Conservation (phyloP, 441 rosid genomes). For the Syzygium malaccense region DNA sequence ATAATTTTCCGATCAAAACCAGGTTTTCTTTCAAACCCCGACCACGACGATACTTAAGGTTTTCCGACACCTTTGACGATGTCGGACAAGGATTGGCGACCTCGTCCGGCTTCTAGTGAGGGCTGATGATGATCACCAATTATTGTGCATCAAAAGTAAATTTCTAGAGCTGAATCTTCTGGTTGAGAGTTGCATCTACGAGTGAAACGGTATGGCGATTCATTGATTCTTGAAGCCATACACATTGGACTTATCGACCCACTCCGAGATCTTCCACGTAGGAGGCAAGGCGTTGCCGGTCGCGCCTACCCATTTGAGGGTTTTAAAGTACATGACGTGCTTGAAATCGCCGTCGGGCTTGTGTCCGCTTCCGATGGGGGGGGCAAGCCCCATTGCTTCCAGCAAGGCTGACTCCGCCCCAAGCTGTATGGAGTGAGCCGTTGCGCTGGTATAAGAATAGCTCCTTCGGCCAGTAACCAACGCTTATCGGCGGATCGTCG, state of each 20-base stretch:
- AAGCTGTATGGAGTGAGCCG: not conserved
- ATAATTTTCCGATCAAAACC: not conserved
- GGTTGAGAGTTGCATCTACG: not conserved
- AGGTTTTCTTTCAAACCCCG: not conserved
- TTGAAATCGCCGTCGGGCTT: not conserved
- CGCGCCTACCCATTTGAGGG: not conserved
- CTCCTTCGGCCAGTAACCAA: slow-evolving; percentile 3
- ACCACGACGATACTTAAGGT: not conserved
- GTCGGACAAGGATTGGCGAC: not conserved
- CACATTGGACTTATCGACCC: not conserved
- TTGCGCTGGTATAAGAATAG: not conserved
- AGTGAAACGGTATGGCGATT: not conserved
- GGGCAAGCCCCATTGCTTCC: not conserved
- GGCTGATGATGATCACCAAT: rapidly evolving
- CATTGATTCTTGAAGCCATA: not conserved
- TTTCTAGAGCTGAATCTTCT: not conserved
- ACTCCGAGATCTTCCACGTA: not conserved
- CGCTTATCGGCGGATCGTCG: not conserved
- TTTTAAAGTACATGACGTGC: not conserved
- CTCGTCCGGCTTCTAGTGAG: rapidly evolving
- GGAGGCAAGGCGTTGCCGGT: not conserved
- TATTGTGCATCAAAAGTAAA: not conserved
- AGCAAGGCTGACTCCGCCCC: not conserved
- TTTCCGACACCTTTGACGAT: not conserved
- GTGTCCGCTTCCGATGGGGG: slow-evolving; percentile 3